Conservation (phyloP, 331 rosid species). For the Cydonia oblonga region DNA sequence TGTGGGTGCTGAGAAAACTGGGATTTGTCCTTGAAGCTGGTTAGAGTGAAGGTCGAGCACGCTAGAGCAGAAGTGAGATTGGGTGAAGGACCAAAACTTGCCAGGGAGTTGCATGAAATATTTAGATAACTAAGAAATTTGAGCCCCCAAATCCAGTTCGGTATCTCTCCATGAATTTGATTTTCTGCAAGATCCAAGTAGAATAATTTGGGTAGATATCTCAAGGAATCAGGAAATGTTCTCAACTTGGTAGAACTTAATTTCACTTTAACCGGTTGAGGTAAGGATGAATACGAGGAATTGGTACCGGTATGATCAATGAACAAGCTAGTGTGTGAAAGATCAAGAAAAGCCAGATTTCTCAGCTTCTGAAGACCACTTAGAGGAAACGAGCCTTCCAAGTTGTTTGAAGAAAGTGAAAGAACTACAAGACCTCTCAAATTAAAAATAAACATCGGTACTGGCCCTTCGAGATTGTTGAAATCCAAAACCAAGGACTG, state of each 20-base stretch:
- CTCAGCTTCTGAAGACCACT: constrained; percentile 1
- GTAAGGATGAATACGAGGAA: background rate
- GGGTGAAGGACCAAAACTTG: constrained; percentile 5
- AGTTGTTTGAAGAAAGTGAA: constrained; percentile 29
- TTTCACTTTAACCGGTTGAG: background rate
- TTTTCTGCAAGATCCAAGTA: constrained; percentile 38
- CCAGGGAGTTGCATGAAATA: constrained; percentile 6
- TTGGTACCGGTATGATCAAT: background rate
- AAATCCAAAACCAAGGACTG: constrained; percentile 12
- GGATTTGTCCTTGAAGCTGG: constrained; percentile 10
- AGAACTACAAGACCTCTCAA: constrained; percentile 17
- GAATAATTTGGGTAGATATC: constrained; percentile 13
- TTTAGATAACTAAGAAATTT: background rate
- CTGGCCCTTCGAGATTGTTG: constrained; percentile 32
- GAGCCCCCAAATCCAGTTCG: constrained; percentile 41
- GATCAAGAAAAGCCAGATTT: constrained; percentile 25
- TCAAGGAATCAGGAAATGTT: constrained; percentile 21
- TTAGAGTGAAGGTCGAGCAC: constrained; percentile 8
- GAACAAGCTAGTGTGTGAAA: constrained; percentile 31
- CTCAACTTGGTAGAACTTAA: constrained; percentile 32
- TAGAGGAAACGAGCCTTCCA: constrained; percentile 15
- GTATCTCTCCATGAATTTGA: constrained; percentile 24
- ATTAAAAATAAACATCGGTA: constrained; percentile 17
- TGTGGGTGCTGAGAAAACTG: background rate
- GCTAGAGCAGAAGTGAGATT: background rate